phyloP scores from a whole-genome alignment of 805 yeast species.

The Nakazawaea wyomingensis region DNA sequence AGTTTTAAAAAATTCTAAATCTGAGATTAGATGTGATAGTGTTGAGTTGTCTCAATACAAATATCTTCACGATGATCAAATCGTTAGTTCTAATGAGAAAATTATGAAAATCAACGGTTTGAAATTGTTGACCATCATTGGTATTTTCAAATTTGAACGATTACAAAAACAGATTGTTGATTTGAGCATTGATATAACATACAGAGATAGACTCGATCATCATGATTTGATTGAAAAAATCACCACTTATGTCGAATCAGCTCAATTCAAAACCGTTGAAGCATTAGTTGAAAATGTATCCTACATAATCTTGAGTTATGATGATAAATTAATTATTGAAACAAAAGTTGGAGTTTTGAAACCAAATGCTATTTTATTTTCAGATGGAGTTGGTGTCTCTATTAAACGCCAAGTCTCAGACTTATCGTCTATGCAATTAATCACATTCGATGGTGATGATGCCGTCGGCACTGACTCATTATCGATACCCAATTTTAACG shows the following conservation, averaged over 20 bases:
- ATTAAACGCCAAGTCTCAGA: slow-evolving; percentile 44
- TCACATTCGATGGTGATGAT: slow-evolving; percentile 20
- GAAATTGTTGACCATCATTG: slow-evolving; percentile 71
- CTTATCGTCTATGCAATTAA: slow-evolving; percentile 23
- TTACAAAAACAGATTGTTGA: slow-evolving; percentile 71
- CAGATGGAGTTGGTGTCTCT: slow-evolving; percentile 88
- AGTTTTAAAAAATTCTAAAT: slow-evolving; percentile 41
- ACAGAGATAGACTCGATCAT: slow-evolving; percentile 23
- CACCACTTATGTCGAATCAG: slow-evolving; percentile 58
- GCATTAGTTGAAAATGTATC: slow-evolving; percentile 77
- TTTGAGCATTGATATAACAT: slow-evolving; percentile 46
- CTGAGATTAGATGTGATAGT: slow-evolving; percentile 53
- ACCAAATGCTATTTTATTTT: slow-evolving; percentile 82
- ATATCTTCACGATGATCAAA: neutral
- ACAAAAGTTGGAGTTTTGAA: slow-evolving; percentile 66
- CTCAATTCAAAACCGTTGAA: slow-evolving; percentile 88
- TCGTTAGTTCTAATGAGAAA: neutral
- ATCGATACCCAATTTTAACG: slow-evolving; percentile 25
- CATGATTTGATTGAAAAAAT: slow-evolving; percentile 42
- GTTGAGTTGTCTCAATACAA: slow-evolving; percentile 24
- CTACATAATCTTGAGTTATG: slow-evolving; percentile 19
- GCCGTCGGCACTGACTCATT: too few species aligned
- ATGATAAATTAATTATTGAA: slow-evolving; percentile 10
- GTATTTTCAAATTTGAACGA: slow-evolving; percentile 90
- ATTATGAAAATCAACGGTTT: slow-evolving; percentile 40